Percentiles rank a stretch among this genome's conserved stretches.
phyloP scores from a whole-genome alignment of 306 rosid genomes.

The Lathyrus aphaca region DNA sequence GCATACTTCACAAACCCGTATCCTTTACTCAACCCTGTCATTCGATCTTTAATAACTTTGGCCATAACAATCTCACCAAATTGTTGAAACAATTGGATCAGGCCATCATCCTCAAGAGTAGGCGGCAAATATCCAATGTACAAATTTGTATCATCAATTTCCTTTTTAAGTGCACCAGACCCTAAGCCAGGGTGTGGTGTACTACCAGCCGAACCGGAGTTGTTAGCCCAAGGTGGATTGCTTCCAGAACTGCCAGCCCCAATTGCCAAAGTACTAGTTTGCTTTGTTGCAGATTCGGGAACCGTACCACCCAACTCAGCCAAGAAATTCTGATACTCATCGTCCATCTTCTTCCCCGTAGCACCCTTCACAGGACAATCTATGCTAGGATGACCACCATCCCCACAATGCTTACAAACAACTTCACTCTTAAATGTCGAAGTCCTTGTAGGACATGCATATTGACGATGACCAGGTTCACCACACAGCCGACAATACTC shows the following conservation, averaged over 20 bases:
- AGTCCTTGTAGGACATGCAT: conserved; percentile 87
- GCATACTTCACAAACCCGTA: conserved; percentile 95
- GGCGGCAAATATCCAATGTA: conserved; percentile 97
- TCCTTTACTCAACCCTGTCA: conserved; percentile 88
- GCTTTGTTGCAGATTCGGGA: conserved; percentile 63
- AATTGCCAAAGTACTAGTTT: conserved; percentile 53
- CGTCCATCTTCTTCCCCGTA: conserved; percentile 70
- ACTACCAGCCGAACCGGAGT: conserved; percentile 44
- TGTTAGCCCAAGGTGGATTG: conserved; percentile 96
- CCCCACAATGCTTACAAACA: conserved; percentile 94
- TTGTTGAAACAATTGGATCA: conserved; percentile 83
- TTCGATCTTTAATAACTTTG: conserved; percentile 86
- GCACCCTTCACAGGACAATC: conserved; percentile 98
- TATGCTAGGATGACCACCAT: conserved; percentile 97
- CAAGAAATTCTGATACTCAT: conserved; percentile 89
- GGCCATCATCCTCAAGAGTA: conserved; percentile 83
- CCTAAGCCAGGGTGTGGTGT: conserved; percentile 74
- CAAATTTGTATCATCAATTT: conserved; percentile 91
- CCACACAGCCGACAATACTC: conserved; percentile 95
- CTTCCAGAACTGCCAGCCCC: conserved; percentile 75
- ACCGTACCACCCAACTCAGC: conserved; percentile 84
- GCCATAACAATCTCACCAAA: conserved; percentile 99
- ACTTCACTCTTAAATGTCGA: conserved; percentile 92
- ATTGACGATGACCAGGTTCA: conserved; percentile 95
- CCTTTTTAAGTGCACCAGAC: conserved; percentile 69